Evolutionary conservation across 1,284 basidiomycete genomes (phyloP).

Genomic region (Violaceomyces palustris): DNA sequence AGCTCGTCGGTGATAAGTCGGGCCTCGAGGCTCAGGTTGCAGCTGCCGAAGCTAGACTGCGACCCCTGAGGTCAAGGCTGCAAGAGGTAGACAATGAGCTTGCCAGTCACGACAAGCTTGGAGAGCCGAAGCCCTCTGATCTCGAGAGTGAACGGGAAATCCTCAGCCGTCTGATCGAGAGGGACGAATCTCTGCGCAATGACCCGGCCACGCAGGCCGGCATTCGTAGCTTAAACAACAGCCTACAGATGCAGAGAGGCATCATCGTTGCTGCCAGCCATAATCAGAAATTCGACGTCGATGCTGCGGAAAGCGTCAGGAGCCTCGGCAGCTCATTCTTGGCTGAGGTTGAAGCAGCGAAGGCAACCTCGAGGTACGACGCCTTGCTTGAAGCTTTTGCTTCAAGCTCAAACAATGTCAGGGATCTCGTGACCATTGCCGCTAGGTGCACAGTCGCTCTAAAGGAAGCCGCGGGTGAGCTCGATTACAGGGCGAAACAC

Average conservation of each 20-base stretch:
- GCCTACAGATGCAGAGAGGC: conserved; percentile 73
- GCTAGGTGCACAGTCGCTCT: conserved; percentile 71
- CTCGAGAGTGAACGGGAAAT: conserved; percentile 69
- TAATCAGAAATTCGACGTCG: conserved; percentile 71
- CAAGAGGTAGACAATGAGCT: conserved; percentile 60
- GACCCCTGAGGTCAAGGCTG: conserved; percentile 65
- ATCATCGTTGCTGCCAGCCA: conserved; percentile 74
- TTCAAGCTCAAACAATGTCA: conserved; percentile 65
- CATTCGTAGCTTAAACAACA: conserved; percentile 67
- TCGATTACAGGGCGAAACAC: conserved; percentile 57
- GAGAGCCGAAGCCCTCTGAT: conserved; percentile 53
- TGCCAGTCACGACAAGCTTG: conserved; percentile 5
- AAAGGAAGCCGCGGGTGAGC: conserved; percentile 62
- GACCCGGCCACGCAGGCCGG: conserved; percentile 63
- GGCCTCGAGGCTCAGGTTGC: conserved; percentile 67
- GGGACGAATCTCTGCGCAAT: conserved; percentile 66
- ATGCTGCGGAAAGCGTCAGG: conserved; percentile 66
- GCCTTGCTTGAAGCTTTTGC: conserved; percentile 64
- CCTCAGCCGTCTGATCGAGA: conserved; percentile 64
- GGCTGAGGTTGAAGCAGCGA: conserved; percentile 68
- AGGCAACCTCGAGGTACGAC: conserved; percentile 66
- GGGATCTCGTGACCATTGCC: conserved; percentile 70
- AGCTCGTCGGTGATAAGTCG: conserved; percentile 57
- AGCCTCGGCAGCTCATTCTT: conserved; percentile 66
- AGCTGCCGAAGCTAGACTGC: conserved; percentile 69